A percentile compares a stretch with the other conserved stretches of the same genome.
Conservation (phyloP, 345 rosid species). For the Aegle marmelos region DNA sequence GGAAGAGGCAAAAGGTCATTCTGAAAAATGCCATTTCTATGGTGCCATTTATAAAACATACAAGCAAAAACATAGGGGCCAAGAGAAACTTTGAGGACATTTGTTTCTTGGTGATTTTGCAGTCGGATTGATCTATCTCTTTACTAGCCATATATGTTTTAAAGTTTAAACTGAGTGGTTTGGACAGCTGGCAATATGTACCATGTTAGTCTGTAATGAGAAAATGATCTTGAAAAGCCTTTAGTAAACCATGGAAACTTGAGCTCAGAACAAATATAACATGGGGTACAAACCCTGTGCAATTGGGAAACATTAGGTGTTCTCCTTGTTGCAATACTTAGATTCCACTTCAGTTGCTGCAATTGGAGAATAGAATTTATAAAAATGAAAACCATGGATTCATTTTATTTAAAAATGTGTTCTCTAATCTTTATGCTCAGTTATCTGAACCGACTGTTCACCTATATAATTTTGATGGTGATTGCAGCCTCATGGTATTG, state of each 20-base stretch:
- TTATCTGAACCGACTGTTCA: neutral
- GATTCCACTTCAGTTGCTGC: neutral
- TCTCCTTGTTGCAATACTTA: constrained; percentile 1
- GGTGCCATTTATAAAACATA: neutral
- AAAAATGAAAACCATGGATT: neutral
- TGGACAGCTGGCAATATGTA: neutral
- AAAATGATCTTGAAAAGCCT: neutral
- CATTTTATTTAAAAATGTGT: constrained; percentile 1
- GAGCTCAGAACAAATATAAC: neutral
- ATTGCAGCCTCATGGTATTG: constrained; percentile 74
- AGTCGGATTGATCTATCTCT: neutral
- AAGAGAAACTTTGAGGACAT: neutral
- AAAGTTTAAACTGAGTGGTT: neutral
- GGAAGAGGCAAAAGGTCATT: neutral
- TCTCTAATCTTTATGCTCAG: neutral
- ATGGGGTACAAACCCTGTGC: neutral
- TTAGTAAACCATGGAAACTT: neutral
- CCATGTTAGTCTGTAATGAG: neutral
- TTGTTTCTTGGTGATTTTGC: neutral
- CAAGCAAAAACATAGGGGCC: neutral
- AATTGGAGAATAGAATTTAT: neutral
- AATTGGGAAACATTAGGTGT: neutral
- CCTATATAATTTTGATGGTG: neutral
- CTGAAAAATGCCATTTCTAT: neutral
- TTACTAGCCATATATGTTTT: neutral